phyloP scores from a whole-genome alignment of 495 filamentous ascomycete genomes.

The Cairneyella variabilis region DNA sequence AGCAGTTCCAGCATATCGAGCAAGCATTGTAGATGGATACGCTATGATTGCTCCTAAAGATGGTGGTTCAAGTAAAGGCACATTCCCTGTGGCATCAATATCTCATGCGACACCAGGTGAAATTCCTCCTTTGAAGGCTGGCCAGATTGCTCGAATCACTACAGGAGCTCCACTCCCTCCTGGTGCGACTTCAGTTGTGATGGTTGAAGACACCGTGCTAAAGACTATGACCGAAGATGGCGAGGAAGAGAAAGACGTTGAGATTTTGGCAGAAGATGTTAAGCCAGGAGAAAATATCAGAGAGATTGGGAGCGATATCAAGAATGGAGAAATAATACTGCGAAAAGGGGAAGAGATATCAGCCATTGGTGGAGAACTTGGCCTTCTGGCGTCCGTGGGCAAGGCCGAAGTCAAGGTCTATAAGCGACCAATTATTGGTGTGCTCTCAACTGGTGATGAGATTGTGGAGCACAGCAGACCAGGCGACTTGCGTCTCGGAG shows the following conservation, averaged over 20 bases:
- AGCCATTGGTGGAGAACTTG: conserved; percentile 84
- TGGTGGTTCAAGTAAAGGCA: conserved; percentile 60
- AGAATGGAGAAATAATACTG: conserved; percentile 62
- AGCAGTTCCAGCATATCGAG: conserved; percentile 85
- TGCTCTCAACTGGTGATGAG: conserved; percentile 94
- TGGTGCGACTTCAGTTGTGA: conserved; percentile 87
- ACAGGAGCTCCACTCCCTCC: conserved; percentile 89
- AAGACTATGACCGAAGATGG: conserved; percentile 70
- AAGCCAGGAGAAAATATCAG: conserved; percentile 81
- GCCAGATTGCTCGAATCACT: conserved; percentile 84
- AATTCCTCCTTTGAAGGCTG: conserved; percentile 55
- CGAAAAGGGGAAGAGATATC: conserved; percentile 73
- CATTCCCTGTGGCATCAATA: conserved; percentile 82
- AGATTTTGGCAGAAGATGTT: conserved; percentile 76
- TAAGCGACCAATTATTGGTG: conserved; percentile 72
- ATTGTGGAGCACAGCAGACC: conserved; percentile 73
- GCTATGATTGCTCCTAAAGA: conserved; percentile 63
- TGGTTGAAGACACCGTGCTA: conserved; percentile 92
- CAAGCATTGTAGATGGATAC: conserved; percentile 97
- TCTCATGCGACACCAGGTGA: conserved; percentile 76
- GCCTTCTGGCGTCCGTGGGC: conserved; percentile 82
- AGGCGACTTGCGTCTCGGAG: conserved; percentile 62
- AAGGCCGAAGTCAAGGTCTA: conserved; percentile 69
- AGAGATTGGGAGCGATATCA: conserved; percentile 86
- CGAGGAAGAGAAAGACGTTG: conserved; percentile 78